phyloP scores from a whole-genome alignment of 2,329 filamentous ascomycete genomes.

The Fusarium subglutinans region DNA sequence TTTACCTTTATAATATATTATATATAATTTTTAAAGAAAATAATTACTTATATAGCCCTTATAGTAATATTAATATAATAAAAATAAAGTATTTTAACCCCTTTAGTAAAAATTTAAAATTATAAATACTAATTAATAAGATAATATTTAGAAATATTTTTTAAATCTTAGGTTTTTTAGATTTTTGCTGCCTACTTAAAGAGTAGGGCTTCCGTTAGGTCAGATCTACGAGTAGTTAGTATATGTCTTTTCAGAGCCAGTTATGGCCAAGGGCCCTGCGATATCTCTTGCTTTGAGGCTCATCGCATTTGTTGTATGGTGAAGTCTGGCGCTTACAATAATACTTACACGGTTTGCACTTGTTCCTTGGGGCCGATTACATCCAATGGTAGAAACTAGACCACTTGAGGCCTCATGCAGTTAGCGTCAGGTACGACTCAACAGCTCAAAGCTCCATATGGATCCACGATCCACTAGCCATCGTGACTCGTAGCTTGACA shows the following conservation, averaged over 20 bases:
- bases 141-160: no score
- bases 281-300: background rate
- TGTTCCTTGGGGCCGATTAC: background rate
- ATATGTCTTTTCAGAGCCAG: background rate
- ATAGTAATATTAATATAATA: no score
- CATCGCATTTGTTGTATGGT: background rate
- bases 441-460: background rate
- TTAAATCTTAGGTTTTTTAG: no score
- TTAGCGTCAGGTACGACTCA: constrained; percentile 1
- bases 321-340: background rate
- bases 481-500: background rate
- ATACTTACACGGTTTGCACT: background rate
- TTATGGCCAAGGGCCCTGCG: background rate
- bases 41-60: no score
- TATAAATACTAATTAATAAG: no score
- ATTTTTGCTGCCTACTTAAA: no score
- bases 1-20: no score
- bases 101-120: no score
- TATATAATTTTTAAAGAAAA: no score
- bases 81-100: no score
- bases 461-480: background rate
- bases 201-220: no score
- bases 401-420: background rate
- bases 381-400: background rate
- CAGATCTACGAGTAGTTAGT: no score